These are phyloP conservation scores for Fistulinella cinereoalba DNA, from an alignment of 1,284 basidiomycete species.

Conservation along the genomic window DNA sequence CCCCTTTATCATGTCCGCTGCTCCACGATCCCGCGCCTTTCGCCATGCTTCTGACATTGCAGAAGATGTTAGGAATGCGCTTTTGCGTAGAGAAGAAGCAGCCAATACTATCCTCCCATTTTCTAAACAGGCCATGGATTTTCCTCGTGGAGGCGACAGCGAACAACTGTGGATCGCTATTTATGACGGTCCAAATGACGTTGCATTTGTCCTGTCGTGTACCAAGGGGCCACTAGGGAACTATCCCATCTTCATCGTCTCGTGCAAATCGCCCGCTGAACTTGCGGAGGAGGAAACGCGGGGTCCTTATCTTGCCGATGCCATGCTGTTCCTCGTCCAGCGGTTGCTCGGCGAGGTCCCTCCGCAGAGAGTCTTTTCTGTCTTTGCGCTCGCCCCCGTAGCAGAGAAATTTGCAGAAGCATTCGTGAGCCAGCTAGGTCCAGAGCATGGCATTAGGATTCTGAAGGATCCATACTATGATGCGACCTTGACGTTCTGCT, in stretches of 20 bases:
- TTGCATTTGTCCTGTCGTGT: slow-evolving; percentile 59
- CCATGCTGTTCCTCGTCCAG: slow-evolving; percentile 35
- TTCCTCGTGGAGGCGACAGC: slow-evolving; percentile 21
- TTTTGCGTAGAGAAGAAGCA: slow-evolving; percentile 39
- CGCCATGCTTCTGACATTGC: slow-evolving; percentile 28
- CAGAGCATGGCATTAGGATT: slow-evolving; percentile 26
- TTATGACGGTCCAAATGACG: slow-evolving; percentile 23
- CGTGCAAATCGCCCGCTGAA: slow-evolving; percentile 35
- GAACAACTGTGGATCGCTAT: slow-evolving; percentile 53
- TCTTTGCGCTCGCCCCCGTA: slow-evolving; percentile 58
- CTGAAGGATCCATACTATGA: slow-evolving; percentile 54
- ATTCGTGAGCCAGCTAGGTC: slow-evolving; percentile 40
- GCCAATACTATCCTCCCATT: slow-evolving; percentile 59
- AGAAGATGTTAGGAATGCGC: slow-evolving; percentile 36
- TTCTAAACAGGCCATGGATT: slow-evolving; percentile 26
- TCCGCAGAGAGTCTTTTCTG: slow-evolving; percentile 57
- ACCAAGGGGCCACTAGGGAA: slow-evolving; percentile 50
- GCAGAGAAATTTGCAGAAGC: slow-evolving; percentile 43
- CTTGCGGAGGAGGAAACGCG: slow-evolving; percentile 23
- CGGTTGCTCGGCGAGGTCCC: slow-evolving; percentile 32
- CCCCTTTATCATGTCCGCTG: neutral
- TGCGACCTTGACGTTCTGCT: slow-evolving; percentile 58
- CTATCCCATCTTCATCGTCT: slow-evolving; percentile 61
- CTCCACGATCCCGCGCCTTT: neutral
- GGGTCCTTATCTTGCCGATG: slow-evolving; percentile 33